Evolutionary conservation across 345 rosid genomes (phyloP), one percentile per base, ranked within the genome.

Genomic region (Populus deltoides): DNA sequence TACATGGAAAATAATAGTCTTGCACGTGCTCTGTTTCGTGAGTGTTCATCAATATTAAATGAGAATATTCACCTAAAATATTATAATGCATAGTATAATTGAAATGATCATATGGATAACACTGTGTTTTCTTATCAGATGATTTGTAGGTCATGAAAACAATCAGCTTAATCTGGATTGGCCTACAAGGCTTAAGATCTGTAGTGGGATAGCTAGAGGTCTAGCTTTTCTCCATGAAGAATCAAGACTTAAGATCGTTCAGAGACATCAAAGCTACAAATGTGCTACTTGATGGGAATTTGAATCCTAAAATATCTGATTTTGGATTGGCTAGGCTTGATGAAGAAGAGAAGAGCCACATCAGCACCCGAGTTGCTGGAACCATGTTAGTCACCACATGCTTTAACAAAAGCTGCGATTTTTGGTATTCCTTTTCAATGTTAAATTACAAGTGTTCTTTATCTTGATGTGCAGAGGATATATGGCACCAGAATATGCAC

Each of bases 1-100:
- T 90, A 86, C 86, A 65, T 90, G 81, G 86, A 86, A 69, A 90
- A 88, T 78, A 88, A 90, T 80, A 86, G 87, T 70, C 88, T 88
- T 49, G 87, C 90, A 3, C 71, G 86, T 18, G 90, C 88, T 49
- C 85, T 89, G 45, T 86, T 82, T n/a, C n/a, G n/a, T n/a, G n/a
- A 82, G 82, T 80, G 69, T 59, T 51, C 27, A 38, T 22, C 27
- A 31, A 25, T 13, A 6, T 25, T 24, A 13, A 24, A 70, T 27
- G 7, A 6, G 43, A 10, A 36, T 39, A 5, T 39, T 10, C 72
- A 33, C 15, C 11, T 7, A 13, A 17, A 66, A 9, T 33, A 7
- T 66, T 36, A 66, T 15, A 31, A 33, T 65, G 22, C 17, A 18
- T 22, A 20, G 35, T 68, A 12, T 29, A 31, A 67, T 31, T 1